These are phyloP conservation scores for Plasmopara halstedii DNA, from an alignment of 352 stramenopile species.

Conservation along the genomic window DNA sequence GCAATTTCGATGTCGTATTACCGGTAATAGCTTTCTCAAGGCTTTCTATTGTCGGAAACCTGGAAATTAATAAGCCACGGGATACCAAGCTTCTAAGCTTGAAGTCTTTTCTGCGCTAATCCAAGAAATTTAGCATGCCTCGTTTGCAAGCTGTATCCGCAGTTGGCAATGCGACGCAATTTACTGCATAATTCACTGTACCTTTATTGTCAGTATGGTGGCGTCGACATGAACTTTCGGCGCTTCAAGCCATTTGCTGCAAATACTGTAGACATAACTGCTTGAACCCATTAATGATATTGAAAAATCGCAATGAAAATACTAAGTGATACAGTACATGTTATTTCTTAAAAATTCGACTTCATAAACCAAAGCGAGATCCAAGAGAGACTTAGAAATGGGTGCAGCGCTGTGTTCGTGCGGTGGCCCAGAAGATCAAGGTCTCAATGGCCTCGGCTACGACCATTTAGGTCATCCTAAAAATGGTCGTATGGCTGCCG, in stretches of 20 bases:
- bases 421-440: constrained; percentile 32
- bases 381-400: constrained; percentile 21
- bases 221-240: neutral
- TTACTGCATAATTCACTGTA: neutral
- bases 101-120: neutral
- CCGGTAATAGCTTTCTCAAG: neutral
- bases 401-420: constrained; percentile 48
- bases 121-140: neutral
- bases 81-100: too few relatives aligned
- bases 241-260: neutral
- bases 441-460: constrained; percentile 30
- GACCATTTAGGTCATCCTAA: constrained; percentile 32
- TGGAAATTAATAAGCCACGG: too few relatives aligned
- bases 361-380: constrained; percentile 18
- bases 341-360: neutral
- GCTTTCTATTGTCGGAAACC: too few relatives aligned
- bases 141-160: neutral
- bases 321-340: too few relatives aligned
- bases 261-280: neutral
- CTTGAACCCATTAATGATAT: neutral
- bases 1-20: too few relatives aligned
- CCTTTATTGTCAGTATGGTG: neutral
- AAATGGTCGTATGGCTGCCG: constrained; percentile 17
- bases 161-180: neutral
- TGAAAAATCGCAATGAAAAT: too few relatives aligned